phyloP scores from a whole-genome alignment of 2,329 filamentous ascomycete genomes.

The Helicocarpus griseus region DNA sequence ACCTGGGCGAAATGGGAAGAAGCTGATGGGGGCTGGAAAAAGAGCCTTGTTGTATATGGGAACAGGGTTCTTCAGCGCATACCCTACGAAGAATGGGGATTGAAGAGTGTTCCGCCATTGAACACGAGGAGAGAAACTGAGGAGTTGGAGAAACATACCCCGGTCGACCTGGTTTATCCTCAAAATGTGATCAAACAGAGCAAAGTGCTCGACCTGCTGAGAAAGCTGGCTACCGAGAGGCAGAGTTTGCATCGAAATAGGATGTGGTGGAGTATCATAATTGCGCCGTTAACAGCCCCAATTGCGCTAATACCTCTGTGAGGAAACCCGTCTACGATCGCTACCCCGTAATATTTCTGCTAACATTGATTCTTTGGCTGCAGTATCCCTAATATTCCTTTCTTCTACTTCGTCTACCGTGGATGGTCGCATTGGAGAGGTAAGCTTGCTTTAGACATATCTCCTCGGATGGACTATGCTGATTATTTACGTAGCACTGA shows the following conservation, averaged over 20 bases:
- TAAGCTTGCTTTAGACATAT: slow-evolving; percentile 17
- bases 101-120: slow-evolving; percentile 86
- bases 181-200: slow-evolving; percentile 55
- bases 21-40: slow-evolving; percentile 78
- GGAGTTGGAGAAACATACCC: slow-evolving; percentile 52
- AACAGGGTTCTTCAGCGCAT: slow-evolving; percentile 79
- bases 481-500: slow-evolving; percentile 47
- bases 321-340: slow-evolving; percentile 25
- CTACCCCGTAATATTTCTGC: not conserved
- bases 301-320: slow-evolving; percentile 80
- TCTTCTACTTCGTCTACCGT: slow-evolving; percentile 89
- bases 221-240: slow-evolving; percentile 65
- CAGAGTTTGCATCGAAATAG: slow-evolving; percentile 66
- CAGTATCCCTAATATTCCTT: slow-evolving; percentile 85
- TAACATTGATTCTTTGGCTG: not conserved
- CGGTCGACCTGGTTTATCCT: slow-evolving; percentile 62
- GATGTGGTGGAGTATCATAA: slow-evolving; percentile 70
- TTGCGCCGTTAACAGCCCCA: slow-evolving; percentile 74
- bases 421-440: slow-evolving; percentile 80
- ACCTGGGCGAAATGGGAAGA: slow-evolving; percentile 85
- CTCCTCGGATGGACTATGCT: slow-evolving; percentile 10
- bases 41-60: slow-evolving; percentile 72
- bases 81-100: slow-evolving; percentile 93
- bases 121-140: slow-evolving; percentile 56
- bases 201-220: slow-evolving; percentile 56